Evolutionary conservation across 768 basidiomycete species (phyloP), one percentile per base, ranked within the genome.

Genomic region (Lanmaoa rubissima): DNA sequence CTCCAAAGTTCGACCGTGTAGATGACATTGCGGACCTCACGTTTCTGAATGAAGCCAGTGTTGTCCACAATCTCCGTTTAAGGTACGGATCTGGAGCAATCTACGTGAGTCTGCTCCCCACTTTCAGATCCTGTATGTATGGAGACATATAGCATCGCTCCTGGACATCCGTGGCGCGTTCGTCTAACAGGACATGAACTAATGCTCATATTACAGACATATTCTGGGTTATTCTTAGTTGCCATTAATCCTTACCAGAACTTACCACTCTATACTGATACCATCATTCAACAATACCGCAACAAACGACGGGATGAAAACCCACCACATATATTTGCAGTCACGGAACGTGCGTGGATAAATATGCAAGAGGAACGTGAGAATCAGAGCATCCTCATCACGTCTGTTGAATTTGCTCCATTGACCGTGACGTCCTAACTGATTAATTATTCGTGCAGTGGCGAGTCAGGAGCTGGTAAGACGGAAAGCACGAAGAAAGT

Each of bases 401-500:
- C 97, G 92, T 96, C 73, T 26, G 92, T 80, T 14, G 44, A 42
- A 52, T 52, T 47, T 26, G 14, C 36, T 10, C 49, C 42, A n/a
- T 58, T 42, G 51, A 14, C 16, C 13, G 32, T 45, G 16, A 43
- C 50, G 17, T 53, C 35, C 39, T 60, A 35, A 56, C 61, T 65
- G 11, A 68, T 42, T 31, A 8, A 35, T 48, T n/a, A 43, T 45
- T 17, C 21, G 8, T 44, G 0, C 64, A 97, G 95, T 10, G 97
- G 97, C 42, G 97, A 99, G 79, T 98, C 97, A 9, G 97, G 97
- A 36, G 97, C 97, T 4, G 97, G 97, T 43, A 99, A 98, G 79
- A 99, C 97, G 2, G 97, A 98, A 70, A 98, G 96, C 75, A 92
- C 90, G 14, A 98, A 99, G 81, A 98, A 98, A 69, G 96, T 98